Base-by-base conservation (phyloP, 495 filamentous ascomycete genomes). In the Pyronema omphalodes region DNA sequence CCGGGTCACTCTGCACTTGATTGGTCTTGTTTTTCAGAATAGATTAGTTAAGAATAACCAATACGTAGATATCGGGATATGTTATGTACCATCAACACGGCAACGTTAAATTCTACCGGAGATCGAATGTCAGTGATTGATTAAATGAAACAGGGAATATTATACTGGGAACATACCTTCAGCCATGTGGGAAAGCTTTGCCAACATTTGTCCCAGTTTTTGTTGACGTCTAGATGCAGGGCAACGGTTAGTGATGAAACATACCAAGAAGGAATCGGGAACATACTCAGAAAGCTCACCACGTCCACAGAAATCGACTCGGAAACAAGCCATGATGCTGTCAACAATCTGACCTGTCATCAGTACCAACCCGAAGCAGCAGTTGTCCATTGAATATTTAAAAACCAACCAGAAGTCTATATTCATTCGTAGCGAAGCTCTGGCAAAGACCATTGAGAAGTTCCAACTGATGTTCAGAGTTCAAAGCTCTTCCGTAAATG, bases 1-100 rank as follows among this genome's bases (percentile, higher is more conserved):
- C 82, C n/a, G 83, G 83, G 57, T 87, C 83, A 50, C 76, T 81
- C 68, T 86, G 82, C 44, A 88, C 83, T 67, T 88, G 83, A 56
- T 87, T 88, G 19, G 83, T 88, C 80, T 83, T 52, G 44, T 15
- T 9, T 9, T 1, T 41, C 12, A 36, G 11, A 12, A 49, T 41
- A 14, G 19, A 37, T 3, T 37, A 34, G 36, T 14, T 47, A 45
- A 23, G 37, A 41, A 50, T 9, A 47, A 47, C 18, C 1, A 14
- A n/a, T 7, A 11, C 44, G 12, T 2, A 12, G 39, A 41, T 41
- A 41, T 41, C 39, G n/a, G 47, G 11, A 11, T 34, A 43, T 36
- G 11, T 4, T 9, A 33, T 65, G 53, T 63, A 82, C 80, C 77
- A 86, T 80, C 48, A 87, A 67, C 19, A 87, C 81, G 51, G 75